Evolutionary conservation across 2,329 filamentous ascomycete species (phyloP), one percentile per base, ranked within the genome.

Genomic region (Neoascochyta sp.): DNA sequence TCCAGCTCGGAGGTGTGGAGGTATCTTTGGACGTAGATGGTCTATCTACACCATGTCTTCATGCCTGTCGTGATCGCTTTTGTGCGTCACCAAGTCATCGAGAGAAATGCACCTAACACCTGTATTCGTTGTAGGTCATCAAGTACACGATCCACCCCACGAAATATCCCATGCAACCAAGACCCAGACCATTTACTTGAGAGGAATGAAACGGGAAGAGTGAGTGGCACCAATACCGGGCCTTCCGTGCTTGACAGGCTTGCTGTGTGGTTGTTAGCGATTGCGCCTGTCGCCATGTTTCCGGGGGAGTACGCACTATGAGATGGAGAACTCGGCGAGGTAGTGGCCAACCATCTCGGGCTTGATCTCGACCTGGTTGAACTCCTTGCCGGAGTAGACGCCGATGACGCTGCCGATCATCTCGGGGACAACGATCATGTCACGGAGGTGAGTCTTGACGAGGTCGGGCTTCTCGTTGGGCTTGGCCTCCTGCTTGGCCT

Each of bases 291-390:
- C 9, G 12, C 9, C 7, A n/a, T 13, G 16, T 15, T 7, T 3
- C 4, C 15, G 20, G 25, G 16, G 19, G 24, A 33, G 11, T 52
- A 87, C 86, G 62, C 85, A 94, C 87, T 98, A 98, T 77, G 90
- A 92, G 78, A 98, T 98, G 57, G 89, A 95, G 81, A 98, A 98
- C 76, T 98, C 92, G 66, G 79, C 92, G 56, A 98, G 80, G 80
- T 95, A 95, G 80, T 96, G 90, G 70, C 92, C 92, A 73, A 98
- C 92, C 92, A 98, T 98, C 81, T 98, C 92, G 62, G 92, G 92
- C 83, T 95, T 95, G 78, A 98, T 92, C 75, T 98, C 92, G 63
- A 98, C 89, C 81, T 95, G 90, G 84, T 98, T 98, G 86, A 98
- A 98, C 75, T 96, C 89, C 84, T 98, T 98, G 69, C 92, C 92